phyloP scores from a whole-genome alignment of 1,284 basidiomycete genomes.

The Apiotrichum porosum region DNA sequence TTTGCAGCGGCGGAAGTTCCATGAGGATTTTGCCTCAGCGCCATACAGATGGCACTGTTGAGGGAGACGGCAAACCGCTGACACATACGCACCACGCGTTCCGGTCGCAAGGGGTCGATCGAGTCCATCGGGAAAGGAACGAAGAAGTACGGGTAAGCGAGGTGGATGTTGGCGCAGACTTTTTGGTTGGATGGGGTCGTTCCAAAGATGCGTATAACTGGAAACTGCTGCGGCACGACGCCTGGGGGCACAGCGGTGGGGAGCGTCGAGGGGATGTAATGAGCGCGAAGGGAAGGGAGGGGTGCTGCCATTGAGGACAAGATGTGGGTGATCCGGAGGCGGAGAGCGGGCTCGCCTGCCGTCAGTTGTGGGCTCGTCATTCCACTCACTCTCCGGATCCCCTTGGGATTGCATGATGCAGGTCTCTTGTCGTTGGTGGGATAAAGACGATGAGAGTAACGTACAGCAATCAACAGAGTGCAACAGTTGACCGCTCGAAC shows the following conservation, averaged over 20 bases:
- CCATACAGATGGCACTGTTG: constrained; percentile 47
- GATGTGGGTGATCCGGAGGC: constrained; percentile 49
- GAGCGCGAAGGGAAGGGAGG: constrained; percentile 28
- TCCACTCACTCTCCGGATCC: constrained; percentile 18
- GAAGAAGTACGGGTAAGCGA: constrained; percentile 58
- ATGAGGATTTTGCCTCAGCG: constrained; percentile 42
- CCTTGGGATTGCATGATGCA: constrained; percentile 13
- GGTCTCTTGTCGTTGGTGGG: not conserved
- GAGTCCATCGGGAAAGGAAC: constrained; percentile 54
- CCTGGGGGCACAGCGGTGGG: constrained; percentile 49
- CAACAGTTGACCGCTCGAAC: not conserved
- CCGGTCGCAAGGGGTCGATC: constrained; percentile 42
- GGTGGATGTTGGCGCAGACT: constrained; percentile 84
- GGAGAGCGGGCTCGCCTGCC: constrained; percentile 28
- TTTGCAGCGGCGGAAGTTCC: constrained; percentile 20
- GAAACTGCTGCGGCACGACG: constrained; percentile 57
- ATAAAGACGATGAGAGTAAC: not conserved
- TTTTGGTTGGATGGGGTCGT: constrained; percentile 70
- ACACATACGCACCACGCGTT: constrained; percentile 43
- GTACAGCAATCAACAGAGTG: not conserved
- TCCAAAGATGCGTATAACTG: constrained; percentile 83
- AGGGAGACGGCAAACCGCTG: constrained; percentile 44
- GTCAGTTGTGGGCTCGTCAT: not conserved
- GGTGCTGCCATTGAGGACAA: constrained; percentile 43
- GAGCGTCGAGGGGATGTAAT: constrained; percentile 55